Conservation (phyloP, 306 rosid genomes). For the Myrica gale region DNA sequence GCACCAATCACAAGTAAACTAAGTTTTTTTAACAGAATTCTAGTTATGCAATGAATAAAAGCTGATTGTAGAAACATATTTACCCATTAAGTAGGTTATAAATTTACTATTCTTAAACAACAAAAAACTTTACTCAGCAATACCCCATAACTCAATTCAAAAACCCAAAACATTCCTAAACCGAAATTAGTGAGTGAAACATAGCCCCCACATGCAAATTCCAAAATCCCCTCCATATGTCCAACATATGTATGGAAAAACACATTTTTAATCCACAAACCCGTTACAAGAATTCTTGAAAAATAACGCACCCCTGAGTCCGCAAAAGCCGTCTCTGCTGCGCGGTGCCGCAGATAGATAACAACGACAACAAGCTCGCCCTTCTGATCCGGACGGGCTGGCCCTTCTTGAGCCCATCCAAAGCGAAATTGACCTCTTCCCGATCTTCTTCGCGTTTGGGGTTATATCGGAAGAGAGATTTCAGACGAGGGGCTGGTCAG, state of each 20-base stretch:
- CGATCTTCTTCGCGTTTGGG: too few species aligned
- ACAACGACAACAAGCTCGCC: conserved; percentile 75
- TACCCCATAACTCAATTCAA: conserved; percentile 1
- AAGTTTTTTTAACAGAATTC: background rate
- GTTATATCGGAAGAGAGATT: too few species aligned
- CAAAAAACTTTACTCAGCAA: too few species aligned
- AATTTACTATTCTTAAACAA: too few species aligned
- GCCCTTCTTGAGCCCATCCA: conserved; percentile 80
- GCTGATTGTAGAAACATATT: background rate
- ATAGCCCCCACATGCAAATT: conserved; percentile 16
- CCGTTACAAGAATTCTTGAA: background rate
- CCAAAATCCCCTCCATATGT: background rate
- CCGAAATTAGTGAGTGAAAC: conserved; percentile 29
- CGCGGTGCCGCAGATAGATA: conserved; percentile 72
- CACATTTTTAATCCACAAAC: conserved; percentile 11
- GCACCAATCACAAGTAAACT: background rate
- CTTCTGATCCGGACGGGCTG: conserved; percentile 95
- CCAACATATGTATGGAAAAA: conserved; percentile 7
- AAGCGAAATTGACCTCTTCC: conserved; percentile 92
- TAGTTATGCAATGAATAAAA: conserved; percentile 3
- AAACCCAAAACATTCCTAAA: background rate
- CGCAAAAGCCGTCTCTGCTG: conserved; percentile 87
- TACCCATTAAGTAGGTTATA: too few species aligned
- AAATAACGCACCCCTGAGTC: conserved; percentile 71
- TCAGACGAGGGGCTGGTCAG: too few species aligned